Conservation (phyloP, 225 moss, liverwort and hornwort species). For the Bryoerythrophyllum caledonicum region DNA sequence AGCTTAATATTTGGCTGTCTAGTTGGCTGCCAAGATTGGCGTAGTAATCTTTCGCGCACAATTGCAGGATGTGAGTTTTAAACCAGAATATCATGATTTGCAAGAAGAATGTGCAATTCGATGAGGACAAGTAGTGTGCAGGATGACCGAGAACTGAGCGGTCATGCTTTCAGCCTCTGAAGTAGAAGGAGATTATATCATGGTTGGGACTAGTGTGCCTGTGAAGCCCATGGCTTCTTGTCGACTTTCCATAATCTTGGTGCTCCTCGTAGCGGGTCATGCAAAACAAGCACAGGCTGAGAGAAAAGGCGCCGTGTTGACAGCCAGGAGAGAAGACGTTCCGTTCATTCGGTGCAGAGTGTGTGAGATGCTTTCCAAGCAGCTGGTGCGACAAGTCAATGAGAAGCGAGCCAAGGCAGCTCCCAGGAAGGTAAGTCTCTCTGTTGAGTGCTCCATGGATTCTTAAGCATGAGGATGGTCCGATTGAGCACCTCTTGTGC, state of each 20-base stretch:
- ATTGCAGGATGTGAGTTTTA: neutral
- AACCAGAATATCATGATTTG: neutral
- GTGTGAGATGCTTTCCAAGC: conserved; percentile 78
- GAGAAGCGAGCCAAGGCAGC: conserved; percentile 55
- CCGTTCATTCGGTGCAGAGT: conserved; percentile 84
- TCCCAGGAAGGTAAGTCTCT: conserved; percentile 68
- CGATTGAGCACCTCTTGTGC: conserved; percentile 3
- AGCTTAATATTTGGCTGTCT: neutral
- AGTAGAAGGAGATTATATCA: neutral
- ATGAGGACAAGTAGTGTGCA: neutral
- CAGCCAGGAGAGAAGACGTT: conserved; percentile 79
- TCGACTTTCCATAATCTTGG: neutral
- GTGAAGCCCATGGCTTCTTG: conserved; percentile 3
- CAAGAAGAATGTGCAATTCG: neutral
- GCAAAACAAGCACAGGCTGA: conserved; percentile 29
- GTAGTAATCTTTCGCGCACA: neutral
- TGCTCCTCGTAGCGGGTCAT: conserved; percentile 20
- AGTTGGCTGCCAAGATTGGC: neutral
- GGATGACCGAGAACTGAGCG: neutral
- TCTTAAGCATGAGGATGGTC: neutral
- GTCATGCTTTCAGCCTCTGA: neutral
- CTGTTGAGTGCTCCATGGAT: neutral
- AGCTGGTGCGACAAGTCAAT: conserved; percentile 77
- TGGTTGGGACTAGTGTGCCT: conserved; percentile 10
- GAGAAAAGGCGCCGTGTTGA: conserved; percentile 35